These are phyloP conservation scores for Mrakia frigida DNA, from an alignment of 768 basidiomycete genomes.

Conservation along the genomic window DNA sequence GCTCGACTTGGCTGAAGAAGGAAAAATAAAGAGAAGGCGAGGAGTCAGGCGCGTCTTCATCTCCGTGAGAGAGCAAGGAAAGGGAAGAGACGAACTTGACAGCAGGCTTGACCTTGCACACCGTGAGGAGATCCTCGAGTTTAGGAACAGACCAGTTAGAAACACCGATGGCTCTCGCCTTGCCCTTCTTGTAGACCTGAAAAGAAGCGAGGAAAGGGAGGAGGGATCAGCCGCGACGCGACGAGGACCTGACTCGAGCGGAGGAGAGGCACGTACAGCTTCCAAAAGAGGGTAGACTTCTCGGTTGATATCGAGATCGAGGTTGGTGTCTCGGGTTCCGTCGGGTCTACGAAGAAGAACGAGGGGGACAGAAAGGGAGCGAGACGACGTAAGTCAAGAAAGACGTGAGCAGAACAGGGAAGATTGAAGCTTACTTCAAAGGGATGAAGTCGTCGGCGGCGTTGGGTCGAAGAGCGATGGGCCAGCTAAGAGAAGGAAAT, in stretches of 20 bases:
- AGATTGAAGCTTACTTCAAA: neutral
- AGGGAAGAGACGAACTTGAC: slow-evolving; percentile 60
- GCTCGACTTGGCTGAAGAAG: slow-evolving; percentile 48
- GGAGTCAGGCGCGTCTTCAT: neutral
- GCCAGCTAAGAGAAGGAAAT: slow-evolving; percentile 2
- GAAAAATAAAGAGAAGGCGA: neutral
- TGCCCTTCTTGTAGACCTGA: slow-evolving; percentile 53
- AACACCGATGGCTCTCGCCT: slow-evolving; percentile 80
- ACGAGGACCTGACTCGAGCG: neutral
- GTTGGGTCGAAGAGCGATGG: slow-evolving; percentile 18
- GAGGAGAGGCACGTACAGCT: neutral
- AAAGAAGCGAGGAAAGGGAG: neutral
- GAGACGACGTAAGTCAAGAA: neutral
- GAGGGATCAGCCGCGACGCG: neutral
- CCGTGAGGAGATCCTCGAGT: slow-evolving; percentile 61
- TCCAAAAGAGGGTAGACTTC: slow-evolving; percentile 38
- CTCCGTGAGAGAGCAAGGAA: neutral
- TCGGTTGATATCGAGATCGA: slow-evolving; percentile 33
- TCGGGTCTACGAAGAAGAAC: slow-evolving; percentile 14
- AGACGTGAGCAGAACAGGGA: neutral
- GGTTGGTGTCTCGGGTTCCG: slow-evolving; percentile 35
- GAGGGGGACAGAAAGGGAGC: neutral
- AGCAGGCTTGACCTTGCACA: slow-evolving; percentile 67
- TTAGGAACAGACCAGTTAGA: slow-evolving; percentile 61
- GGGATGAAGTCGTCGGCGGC: slow-evolving; percentile 18